A percentile compares a stretch with the other conserved stretches of the same genome.
Evolutionary conservation across 805 yeast genomes (phyloP).

Genomic region (Cyberlindnera japonica): DNA sequence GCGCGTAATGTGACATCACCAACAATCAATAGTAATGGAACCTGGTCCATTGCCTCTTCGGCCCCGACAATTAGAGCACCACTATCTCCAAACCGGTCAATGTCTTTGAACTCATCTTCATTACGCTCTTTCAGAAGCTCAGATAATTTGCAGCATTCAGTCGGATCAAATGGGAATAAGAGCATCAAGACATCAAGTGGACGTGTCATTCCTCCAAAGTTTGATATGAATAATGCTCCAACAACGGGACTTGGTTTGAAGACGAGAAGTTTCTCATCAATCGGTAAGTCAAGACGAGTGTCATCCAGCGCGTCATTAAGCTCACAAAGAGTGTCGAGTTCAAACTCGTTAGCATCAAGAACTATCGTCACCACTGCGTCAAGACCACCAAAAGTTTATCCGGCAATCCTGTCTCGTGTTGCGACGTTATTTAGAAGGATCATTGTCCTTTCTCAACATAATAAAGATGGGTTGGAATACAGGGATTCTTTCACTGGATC

Average conservation of each 20-base stretch:
- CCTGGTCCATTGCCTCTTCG: constrained; percentile 5
- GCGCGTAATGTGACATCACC: constrained; percentile 26
- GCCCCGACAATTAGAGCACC: constrained; percentile 10
- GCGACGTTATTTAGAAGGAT: constrained; percentile 72
- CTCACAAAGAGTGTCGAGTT: constrained; percentile 24
- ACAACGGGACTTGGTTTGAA: constrained; percentile 37
- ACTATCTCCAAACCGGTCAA: constrained; percentile 29
- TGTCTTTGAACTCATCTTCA: constrained; percentile 34
- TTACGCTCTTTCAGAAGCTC: constrained; percentile 30
- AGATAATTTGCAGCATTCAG: constrained; percentile 21
- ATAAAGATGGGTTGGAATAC: constrained; percentile 87
- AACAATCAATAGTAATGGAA: constrained; percentile 11
- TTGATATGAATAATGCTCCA: constrained; percentile 31
- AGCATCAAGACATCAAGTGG: constrained; percentile 38
- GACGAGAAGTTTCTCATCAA: constrained; percentile 44
- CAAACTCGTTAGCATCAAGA: constrained; percentile 29
- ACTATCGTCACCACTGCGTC: constrained; percentile 44
- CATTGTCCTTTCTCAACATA: constrained; percentile 68
- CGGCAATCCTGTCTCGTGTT: constrained; percentile 83
- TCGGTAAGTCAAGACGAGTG: constrained; percentile 25
- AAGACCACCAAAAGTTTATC: constrained; percentile 70
- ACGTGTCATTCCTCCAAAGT: constrained; percentile 44
- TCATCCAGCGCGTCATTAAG: constrained; percentile 25
- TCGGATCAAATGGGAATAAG: constrained; percentile 27
- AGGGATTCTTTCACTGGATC: constrained; percentile 92